Base-by-base conservation (phyloP, 257 asterid genomes). In the Petunia axillaris region DNA sequence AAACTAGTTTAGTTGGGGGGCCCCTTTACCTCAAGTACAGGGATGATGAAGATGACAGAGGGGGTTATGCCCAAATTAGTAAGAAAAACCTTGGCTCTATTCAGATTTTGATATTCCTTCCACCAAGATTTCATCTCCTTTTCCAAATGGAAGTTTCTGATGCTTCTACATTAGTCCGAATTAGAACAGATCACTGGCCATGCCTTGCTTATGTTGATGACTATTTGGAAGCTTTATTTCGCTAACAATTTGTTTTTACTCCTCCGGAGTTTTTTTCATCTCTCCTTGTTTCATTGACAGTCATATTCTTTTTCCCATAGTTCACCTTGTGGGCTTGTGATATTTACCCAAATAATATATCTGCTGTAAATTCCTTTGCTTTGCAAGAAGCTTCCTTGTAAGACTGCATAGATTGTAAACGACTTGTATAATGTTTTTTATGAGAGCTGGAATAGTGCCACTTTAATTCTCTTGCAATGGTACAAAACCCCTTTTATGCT, bases 151-250 rank as follows among this genome's bases (percentile, higher is more conserved):
- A 95, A 90, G 87, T 95, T 59, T 86, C 82, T 68, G 92, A 87
- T 75, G 79, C 78, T 71, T 92, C 98, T 1, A 93, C 99, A 15
- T 91, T 95, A 4, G 96, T 90, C 63, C 91, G 98, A 86, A 90
- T 95, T 81, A 89, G 97, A 87, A 95, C 98, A 14, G 99, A 95
- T 86, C 97, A 95, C 77, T 95, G 99, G 99, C 98, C 98, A 14
- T 93, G 99, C 86, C 87, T 95, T 39, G 99, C 99, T 84, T 95
- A 93, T 85, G 91, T 93, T 40, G 99, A 95, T 82, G 99, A 95
- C 86, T 91, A 92, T 85, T 87, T 95, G 89, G 99, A 93, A 84
- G 94, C 97, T 84, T 85, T 93, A 50, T 91, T 93, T 84, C 78
- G 76, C 76, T 37, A 2, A 63, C 57, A 48, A 46, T 46, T 48